Conservation (phyloP, 202 grass and related monocot species). For the Panicum hallii region DNA sequence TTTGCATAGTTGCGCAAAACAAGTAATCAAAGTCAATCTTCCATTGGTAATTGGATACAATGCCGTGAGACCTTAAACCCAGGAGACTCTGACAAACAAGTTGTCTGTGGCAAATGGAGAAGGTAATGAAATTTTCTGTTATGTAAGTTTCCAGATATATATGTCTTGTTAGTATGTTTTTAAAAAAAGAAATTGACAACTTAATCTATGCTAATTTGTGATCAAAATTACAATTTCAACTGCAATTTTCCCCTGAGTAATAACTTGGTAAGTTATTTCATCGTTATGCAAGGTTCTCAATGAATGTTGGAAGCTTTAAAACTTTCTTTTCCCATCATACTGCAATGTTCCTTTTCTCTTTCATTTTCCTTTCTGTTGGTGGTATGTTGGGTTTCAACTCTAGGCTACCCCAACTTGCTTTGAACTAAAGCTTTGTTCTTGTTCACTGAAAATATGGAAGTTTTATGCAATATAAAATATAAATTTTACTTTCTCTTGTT, state of each 20-base stretch:
- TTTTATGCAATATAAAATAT: background rate
- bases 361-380: background rate
- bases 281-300: conserved; percentile 18
- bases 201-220: conserved; percentile 20
- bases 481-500: conserved; percentile 34
- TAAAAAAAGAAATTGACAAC: conserved; percentile 25
- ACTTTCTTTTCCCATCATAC: conserved; percentile 3
- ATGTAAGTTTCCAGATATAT: conserved; percentile 29
- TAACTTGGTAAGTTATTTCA: conserved; percentile 32
- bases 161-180: conserved; percentile 4
- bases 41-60: conserved; percentile 84
- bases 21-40: conserved; percentile 42
- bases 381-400: background rate
- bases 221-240: conserved; percentile 19
- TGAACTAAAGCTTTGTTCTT: background rate
- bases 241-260: background rate
- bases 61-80: conserved; percentile 55
- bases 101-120: conserved; percentile 80
- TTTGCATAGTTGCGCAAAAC: conserved; percentile 39
- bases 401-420: background rate
- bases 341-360: background rate
- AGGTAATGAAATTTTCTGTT: conserved; percentile 57
- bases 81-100: conserved; percentile 51
- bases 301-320: conserved; percentile 19
- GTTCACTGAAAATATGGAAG: background rate